Base-by-base conservation (phyloP, 2,329 filamentous ascomycete genomes). In the Alternaria sp. region DNA sequence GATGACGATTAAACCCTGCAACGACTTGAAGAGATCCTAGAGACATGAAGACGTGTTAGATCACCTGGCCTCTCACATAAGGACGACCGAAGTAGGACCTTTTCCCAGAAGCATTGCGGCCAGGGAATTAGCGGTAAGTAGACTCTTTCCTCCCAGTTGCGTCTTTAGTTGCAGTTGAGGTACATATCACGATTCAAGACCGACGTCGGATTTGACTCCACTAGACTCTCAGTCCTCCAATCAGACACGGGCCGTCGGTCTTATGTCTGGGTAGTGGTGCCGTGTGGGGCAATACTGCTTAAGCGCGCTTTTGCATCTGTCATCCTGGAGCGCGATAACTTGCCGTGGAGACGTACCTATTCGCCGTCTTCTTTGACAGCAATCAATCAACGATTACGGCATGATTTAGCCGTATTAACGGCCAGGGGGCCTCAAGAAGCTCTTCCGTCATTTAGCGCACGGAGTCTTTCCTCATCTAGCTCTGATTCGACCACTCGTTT, bases 151-250 rank as follows among this genome's bases (percentile, higher is more conserved):
- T 39, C 41, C 32, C 52, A 36, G 24, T 20, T 7, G 41, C 55
- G 30, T 49, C 30, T 18, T 18, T 58, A 58, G 55, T 22, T 55
- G 51, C 56, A 48, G 56, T 32, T 16, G 28, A 56, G 30, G 46
- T 56, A 51, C 57, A 56, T 20, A 38, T 51, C 49, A 44, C 43
- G 44, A 56, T 38, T 54, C 57, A 59, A 46, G 51, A 59, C 57
- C 57, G 51, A 51, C 57, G 52, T 55, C 57, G 51, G 34, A 43
- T 55, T 53, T 59, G 47, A 46, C 51, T 43, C 44, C 38, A 38
- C 20, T 18, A 24, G 30, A 41, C 41, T 26, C 51, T 36, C 38
- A n/a, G 7, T 16, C 24, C 26, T 26, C 44, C 57, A 59, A 59
- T 59, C 52, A 55, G 26, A 42, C 12, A 32, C 22, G 18, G 6